Base-by-base conservation (phyloP, 495 filamentous ascomycete genomes). In the Podospora tetraspora region DNA sequence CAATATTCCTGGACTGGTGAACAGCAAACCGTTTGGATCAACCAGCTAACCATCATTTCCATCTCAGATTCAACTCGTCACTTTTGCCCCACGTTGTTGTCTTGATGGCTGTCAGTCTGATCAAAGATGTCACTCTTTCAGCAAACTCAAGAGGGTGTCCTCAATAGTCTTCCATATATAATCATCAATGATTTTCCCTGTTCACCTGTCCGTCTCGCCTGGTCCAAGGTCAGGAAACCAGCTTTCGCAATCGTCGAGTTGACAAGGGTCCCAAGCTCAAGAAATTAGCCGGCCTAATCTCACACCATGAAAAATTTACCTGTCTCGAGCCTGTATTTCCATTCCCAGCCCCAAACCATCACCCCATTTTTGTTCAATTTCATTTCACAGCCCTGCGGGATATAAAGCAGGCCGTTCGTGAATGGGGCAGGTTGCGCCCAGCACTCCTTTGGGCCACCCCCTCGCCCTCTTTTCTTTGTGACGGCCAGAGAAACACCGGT, bases 1-100 rank as follows among this genome's bases (percentile, higher is more conserved):
- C 62, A 64, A 52, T 64, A 30, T 61, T 59, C 16, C 60, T 66
- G 69, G 70, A 70, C 57, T 58, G 61, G 43, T 24, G n/a, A 0
- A 0, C 30, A 52, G 23, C 24, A 32, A 62, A 37, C 21, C 16
- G n/a, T 23, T 61, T 9, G 11, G 25, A 21, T 68, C 22, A 30
- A 21, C 13, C 21, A 19, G 67, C 67, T 69, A 64, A 69, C 24
- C 63, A 11, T 63, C 34, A 30, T 67, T 21, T 52, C 21, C 34
- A 43, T 64, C 11, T 62, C 30, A 21, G 21, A 32, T 22, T 13
- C 21, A 16, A 64, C 37, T 9, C 32, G 29, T 3, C 43, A 23
- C 24, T 8, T 34, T 43, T 52, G 19, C 16, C 7, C 19, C 43
- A 6, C 43, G 16, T n/a, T 52, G 43, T n/a, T 52, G 5, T 43